Evolutionary conservation across 164 flowering plant species (phyloP).

Genomic region (Litsea cubeba): DNA sequence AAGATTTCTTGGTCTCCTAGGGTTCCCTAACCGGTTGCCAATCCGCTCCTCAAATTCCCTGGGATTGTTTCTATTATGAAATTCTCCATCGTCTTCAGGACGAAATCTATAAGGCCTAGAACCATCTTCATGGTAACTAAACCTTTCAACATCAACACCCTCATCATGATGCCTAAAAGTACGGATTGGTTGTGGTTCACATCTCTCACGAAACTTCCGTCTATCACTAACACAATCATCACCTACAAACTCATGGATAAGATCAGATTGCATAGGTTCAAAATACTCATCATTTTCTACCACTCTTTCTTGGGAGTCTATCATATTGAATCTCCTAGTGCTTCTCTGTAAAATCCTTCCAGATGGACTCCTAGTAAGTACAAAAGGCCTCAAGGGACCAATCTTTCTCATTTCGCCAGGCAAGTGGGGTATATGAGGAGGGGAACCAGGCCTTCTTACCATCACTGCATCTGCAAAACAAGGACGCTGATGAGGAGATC

Average conservation of each 20-base stretch:
- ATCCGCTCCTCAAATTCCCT: constrained; percentile 52
- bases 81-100: constrained; percentile 36
- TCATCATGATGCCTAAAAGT: constrained; percentile 42
- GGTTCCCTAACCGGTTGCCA: constrained; percentile 34
- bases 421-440: constrained; percentile 30
- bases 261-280: constrained; percentile 31
- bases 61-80: constrained; percentile 34
- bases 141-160: constrained; percentile 27
- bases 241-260: constrained; percentile 38
- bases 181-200: constrained; percentile 31
- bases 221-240: constrained; percentile 41
- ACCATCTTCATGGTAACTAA: constrained; percentile 35
- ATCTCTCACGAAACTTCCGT: constrained; percentile 42
- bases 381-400: constrained; percentile 32
- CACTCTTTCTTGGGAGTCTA: constrained; percentile 40
- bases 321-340: constrained; percentile 34
- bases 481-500: constrained; percentile 42
- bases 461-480: constrained; percentile 37
- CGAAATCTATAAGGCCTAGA: constrained; percentile 46
- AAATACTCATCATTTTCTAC: constrained; percentile 37
- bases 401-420: constrained; percentile 40
- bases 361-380: constrained; percentile 40
- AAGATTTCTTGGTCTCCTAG: constrained; percentile 39
- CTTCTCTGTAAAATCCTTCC: constrained; percentile 11
- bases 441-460: constrained; percentile 42